phyloP scores from a whole-genome alignment of 2,329 filamentous ascomycete genomes.

The Claviceps lovelessii region DNA sequence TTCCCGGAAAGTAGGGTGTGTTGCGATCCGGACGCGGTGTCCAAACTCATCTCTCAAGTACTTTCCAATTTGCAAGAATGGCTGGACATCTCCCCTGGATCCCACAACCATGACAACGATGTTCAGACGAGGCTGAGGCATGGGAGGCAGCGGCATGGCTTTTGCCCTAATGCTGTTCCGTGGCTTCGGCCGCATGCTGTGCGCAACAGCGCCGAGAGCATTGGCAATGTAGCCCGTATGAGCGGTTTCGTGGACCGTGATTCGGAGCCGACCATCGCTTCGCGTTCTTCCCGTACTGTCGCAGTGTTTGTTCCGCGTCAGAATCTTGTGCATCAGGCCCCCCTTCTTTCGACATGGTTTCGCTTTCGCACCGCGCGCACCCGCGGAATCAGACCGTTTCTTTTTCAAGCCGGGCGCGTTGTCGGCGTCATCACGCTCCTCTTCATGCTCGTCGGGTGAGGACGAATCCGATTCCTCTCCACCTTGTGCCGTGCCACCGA shows the following conservation, averaged over 20 bases:
- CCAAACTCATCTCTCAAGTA: conserved; percentile 56
- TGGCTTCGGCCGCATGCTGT: conserved; percentile 16
- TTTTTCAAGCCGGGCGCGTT: neutral
- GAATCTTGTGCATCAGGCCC: neutral
- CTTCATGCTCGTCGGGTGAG: neutral
- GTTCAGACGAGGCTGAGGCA: conserved; percentile 43
- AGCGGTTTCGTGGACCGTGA: conserved; percentile 56
- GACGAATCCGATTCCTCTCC: neutral
- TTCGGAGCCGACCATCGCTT: conserved; percentile 55
- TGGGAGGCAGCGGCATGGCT: conserved; percentile 16
- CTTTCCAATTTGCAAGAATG: conserved; percentile 62
- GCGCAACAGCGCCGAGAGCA: conserved; percentile 50
- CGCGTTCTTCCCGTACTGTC: conserved; percentile 50
- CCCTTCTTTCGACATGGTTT: neutral
- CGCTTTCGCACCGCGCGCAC: neutral
- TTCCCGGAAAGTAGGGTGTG: conserved; percentile 61
- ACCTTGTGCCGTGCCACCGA: neutral
- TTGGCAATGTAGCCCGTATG: conserved; percentile 61
- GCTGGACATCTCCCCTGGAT: conserved; percentile 65
- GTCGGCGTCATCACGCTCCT: neutral
- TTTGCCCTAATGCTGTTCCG: neutral
- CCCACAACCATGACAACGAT: conserved; percentile 78
- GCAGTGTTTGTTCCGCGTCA: conserved; percentile 42
- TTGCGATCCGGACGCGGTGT: conserved; percentile 64
- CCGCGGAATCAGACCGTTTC: neutral